These are phyloP conservation scores for Syncephalis fuscata DNA, from an alignment of 371 early-diverging fungal species.

Conservation along the genomic window DNA sequence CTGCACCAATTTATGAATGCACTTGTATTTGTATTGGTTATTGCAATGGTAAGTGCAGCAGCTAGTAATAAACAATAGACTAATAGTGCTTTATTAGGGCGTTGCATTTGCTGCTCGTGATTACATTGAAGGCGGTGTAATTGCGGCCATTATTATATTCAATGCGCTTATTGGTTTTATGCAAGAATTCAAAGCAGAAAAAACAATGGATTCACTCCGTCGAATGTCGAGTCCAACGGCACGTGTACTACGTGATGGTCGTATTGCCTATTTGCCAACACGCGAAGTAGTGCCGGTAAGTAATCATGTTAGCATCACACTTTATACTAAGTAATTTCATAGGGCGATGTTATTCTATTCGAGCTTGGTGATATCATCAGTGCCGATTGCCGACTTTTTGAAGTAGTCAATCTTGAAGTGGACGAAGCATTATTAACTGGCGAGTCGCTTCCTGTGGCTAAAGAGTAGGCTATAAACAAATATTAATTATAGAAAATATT, in stretches of 20 bases:
- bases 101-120: slow-evolving; percentile 35
- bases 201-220: slow-evolving; percentile 71
- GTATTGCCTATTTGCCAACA: slow-evolving; percentile 37
- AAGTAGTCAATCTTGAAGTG: slow-evolving; percentile 60
- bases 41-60: slow-evolving; percentile 24
- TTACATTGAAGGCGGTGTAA: slow-evolving; percentile 42
- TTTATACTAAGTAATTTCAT: slow-evolving; percentile 36
- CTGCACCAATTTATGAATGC: slow-evolving; percentile 64
- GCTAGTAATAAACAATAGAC: background rate
- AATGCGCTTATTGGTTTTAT: slow-evolving; percentile 71
- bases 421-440: slow-evolving; percentile 82
- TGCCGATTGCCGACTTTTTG: slow-evolving; percentile 70
- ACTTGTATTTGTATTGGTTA: slow-evolving; percentile 67
- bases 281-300: slow-evolving; percentile 52
- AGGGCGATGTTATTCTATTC: slow-evolving; percentile 72
- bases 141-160: slow-evolving; percentile 51
- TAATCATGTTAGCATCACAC: slow-evolving; percentile 57
- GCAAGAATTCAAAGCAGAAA: slow-evolving; percentile 79
- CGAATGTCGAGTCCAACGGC: slow-evolving; percentile 61
- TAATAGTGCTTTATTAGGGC: slow-evolving; percentile 15
- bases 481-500: no score
- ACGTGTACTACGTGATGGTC: slow-evolving; percentile 63
- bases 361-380: slow-evolving; percentile 78
- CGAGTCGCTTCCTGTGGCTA: slow-evolving; percentile 57
- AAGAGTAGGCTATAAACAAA: no score